These are phyloP conservation scores for Acanthamoeba triangularis DNA, from an alignment of 208 protist species.

Conservation along the genomic window DNA sequence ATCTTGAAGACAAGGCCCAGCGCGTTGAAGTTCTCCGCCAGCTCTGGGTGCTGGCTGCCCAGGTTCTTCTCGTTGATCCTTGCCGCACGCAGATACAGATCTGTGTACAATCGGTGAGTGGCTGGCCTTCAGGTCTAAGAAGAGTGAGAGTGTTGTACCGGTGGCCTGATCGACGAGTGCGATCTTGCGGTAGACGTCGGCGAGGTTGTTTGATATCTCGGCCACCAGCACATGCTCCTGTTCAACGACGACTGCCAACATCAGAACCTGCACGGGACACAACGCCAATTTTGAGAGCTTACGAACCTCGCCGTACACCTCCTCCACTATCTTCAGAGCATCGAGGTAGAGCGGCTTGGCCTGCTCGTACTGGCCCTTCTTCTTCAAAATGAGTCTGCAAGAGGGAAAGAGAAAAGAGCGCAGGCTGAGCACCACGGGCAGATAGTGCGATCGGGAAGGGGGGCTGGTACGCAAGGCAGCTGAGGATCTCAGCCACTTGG, in stretches of 20 bases:
- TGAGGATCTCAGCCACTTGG: constrained; percentile 42
- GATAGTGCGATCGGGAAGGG: not conserved
- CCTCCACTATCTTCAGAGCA: constrained; percentile 70
- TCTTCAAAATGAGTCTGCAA: constrained; percentile 64
- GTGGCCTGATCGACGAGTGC: constrained; percentile 16
- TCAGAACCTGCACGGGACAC: not conserved
- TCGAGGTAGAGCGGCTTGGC: constrained; percentile 46
- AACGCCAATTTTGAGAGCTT: not conserved
- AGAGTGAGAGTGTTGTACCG: not conserved
- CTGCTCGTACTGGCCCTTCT: constrained; percentile 73
- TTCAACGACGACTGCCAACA: not conserved
- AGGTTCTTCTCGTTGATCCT: constrained; percentile 2
- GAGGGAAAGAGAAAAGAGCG: too few species aligned
- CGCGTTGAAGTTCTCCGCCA: constrained; percentile 74
- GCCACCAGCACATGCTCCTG: constrained; percentile 58
- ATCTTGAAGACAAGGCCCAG: constrained; percentile 67
- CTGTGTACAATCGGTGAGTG: not conserved
- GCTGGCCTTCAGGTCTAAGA: not conserved
- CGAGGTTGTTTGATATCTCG: constrained; percentile 44
- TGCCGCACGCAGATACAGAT: constrained; percentile 15
- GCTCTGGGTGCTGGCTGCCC: constrained; percentile 60
- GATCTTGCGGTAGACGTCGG: constrained; percentile 73
- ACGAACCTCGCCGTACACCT: constrained; percentile 43
- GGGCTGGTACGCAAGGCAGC: constrained; percentile 45
- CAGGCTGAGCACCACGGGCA: too few species aligned